A percentile compares a stretch with the other conserved stretches of the same genome.
phyloP scores from a whole-genome alignment of 441 rosid genomes.

The Bocquillonia castaneifolia region DNA sequence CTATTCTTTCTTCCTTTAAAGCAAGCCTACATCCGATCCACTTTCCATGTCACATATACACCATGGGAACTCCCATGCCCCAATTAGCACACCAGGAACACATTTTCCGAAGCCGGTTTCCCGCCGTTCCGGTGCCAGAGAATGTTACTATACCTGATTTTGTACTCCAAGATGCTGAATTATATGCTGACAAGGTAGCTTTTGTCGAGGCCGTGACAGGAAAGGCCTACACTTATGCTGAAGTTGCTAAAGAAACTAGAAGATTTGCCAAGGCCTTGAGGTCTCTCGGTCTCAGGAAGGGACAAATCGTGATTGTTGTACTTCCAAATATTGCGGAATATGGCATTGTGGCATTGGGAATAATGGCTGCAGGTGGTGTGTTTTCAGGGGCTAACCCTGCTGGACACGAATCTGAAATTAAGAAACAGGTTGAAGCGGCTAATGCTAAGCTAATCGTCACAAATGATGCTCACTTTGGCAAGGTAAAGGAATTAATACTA shows the following conservation, averaged over 20 bases:
- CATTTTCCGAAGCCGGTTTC: constrained; percentile 58
- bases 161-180: constrained; percentile 69
- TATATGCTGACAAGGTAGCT: constrained; percentile 61
- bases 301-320: constrained; percentile 64
- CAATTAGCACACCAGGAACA: constrained; percentile 30
- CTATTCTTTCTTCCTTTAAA: constrained; percentile 22
- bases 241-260: constrained; percentile 56
- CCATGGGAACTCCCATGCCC: constrained; percentile 28
- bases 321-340: constrained; percentile 84
- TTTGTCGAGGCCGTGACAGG: constrained; percentile 76
- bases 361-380: constrained; percentile 85
- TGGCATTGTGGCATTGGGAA: constrained; percentile 66
- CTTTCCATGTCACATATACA: not conserved
- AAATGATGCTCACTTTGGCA: constrained; percentile 49
- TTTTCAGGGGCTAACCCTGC: constrained; percentile 89
- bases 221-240: constrained; percentile 54
- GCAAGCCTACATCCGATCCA: constrained; percentile 5
- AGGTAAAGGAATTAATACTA: constrained; percentile 35
- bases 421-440: constrained; percentile 73
- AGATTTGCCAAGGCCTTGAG: constrained; percentile 73
- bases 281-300: constrained; percentile 75
- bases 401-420: constrained; percentile 60
- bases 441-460: constrained; percentile 74
- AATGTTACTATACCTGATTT: constrained; percentile 70
- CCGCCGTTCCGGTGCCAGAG: constrained; percentile 57